phyloP scores from a whole-genome alignment of 2,329 filamentous ascomycete species.

The Pezicula radicicola region DNA sequence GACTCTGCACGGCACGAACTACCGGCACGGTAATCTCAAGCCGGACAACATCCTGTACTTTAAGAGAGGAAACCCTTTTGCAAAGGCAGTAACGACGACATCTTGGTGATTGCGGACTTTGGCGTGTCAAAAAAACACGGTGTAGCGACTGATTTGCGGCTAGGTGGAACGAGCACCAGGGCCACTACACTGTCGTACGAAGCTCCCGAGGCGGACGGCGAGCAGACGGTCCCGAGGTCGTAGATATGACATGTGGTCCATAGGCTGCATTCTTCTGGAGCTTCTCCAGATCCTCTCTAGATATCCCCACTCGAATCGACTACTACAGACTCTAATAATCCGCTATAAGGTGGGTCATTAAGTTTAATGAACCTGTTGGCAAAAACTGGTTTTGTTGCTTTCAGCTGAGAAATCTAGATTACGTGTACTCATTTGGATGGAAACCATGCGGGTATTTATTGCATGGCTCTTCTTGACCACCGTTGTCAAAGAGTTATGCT shows the following conservation, averaged over 20 bases:
- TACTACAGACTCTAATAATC: too few relatives aligned
- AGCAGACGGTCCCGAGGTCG: neutral
- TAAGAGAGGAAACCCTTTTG: too few relatives aligned
- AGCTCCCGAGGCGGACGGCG: neutral
- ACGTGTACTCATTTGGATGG: too few relatives aligned
- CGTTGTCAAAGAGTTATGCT: too few relatives aligned
- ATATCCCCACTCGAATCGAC: too few relatives aligned
- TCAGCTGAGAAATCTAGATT: too few relatives aligned
- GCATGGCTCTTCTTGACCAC: too few relatives aligned
- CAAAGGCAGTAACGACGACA: neutral
- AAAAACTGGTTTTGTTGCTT: too few relatives aligned
- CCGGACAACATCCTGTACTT: conserved; percentile 5
- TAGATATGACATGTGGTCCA: conserved; percentile 6
- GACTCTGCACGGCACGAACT: conserved; percentile 1
- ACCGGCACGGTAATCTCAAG: conserved; percentile 3
- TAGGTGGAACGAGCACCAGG: neutral
- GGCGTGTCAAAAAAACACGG: conserved; percentile 2
- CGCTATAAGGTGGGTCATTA: too few relatives aligned
- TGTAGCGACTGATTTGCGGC: neutral
- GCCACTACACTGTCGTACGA: conserved; percentile 3
- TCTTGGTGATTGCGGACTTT: conserved; percentile 4
- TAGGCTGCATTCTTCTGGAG: conserved; percentile 7
- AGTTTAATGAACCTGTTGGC: too few relatives aligned
- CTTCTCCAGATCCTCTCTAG: neutral
- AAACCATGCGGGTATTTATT: too few relatives aligned